These are phyloP conservation scores for Aspergillus egyptiacus DNA, from an alignment of 495 filamentous ascomycete species.

Conservation along the genomic window DNA sequence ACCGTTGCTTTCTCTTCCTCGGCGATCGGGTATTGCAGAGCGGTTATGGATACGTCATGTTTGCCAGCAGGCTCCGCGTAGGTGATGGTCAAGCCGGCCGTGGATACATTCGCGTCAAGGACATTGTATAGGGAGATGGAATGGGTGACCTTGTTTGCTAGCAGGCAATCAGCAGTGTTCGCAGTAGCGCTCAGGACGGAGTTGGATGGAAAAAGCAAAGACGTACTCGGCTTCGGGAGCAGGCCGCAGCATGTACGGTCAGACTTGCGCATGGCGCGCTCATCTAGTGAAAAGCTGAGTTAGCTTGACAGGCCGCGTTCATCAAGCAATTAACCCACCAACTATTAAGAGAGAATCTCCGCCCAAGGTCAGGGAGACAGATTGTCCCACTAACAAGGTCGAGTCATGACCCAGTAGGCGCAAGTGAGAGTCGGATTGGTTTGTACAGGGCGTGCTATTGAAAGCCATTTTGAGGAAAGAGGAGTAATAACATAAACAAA, in stretches of 20 bases:
- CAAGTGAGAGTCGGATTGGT: conserved; percentile 21
- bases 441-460: conserved; percentile 16
- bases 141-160: conserved; percentile 34
- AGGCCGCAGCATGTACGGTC: conserved; percentile 36
- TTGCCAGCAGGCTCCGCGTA: conserved; percentile 59
- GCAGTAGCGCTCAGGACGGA: neutral
- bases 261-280: conserved; percentile 28
- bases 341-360: conserved; percentile 58
- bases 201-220: neutral
- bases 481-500: conserved; percentile 13
- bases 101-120: conserved; percentile 66
- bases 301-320: neutral
- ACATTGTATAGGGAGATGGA: conserved; percentile 76
- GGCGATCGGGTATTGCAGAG: conserved; percentile 56
- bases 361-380: conserved; percentile 57
- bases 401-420: conserved; percentile 30
- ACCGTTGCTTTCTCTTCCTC: conserved; percentile 44
- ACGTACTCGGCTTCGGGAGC: conserved; percentile 29
- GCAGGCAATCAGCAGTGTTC: conserved; percentile 5
- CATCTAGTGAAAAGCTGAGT: conserved; percentile 18
- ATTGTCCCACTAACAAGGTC: conserved; percentile 50
- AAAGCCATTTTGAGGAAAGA: conserved; percentile 24
- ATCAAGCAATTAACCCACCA: conserved; percentile 36
- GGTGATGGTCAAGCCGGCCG: conserved; percentile 61
- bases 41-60: conserved; percentile 50